Conservation (phyloP, 108 stramenopile species). For the Chaetoceros muelleri region DNA sequence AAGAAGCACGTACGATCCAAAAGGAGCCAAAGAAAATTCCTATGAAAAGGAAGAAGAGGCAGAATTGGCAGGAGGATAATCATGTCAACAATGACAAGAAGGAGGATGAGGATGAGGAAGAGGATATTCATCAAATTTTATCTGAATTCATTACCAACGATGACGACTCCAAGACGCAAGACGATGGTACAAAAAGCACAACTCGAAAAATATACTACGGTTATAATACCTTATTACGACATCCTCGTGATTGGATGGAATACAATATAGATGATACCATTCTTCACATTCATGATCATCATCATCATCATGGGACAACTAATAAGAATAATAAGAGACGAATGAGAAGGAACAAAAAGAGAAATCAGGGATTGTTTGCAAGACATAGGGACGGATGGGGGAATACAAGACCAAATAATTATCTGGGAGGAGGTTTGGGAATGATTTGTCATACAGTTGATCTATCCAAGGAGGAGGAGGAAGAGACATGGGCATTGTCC, state of each 20-base stretch:
- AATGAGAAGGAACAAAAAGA: conserved; percentile 14
- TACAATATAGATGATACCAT: conserved; percentile 8
- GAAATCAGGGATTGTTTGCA: conserved; percentile 47
- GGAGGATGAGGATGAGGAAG: conserved; percentile 13
- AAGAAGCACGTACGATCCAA: too few relatives aligned
- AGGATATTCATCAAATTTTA: conserved; percentile 40
- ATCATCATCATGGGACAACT: conserved; percentile 38
- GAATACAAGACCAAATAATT: conserved; percentile 48
- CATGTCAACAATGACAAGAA: conserved; percentile 10
- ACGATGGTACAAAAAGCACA: conserved; percentile 4
- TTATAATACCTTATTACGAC: conserved; percentile 11
- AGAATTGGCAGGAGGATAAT: background rate
- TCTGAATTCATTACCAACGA: conserved; percentile 38
- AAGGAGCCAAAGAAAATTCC: background rate
- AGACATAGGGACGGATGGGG: conserved; percentile 39
- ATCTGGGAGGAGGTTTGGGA: conserved; percentile 67
- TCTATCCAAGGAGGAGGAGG: background rate
- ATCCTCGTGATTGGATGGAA: conserved; percentile 7
- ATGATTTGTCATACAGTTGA: conserved; percentile 32
- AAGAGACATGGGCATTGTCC: background rate
- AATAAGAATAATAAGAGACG: conserved; percentile 7
- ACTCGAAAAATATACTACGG: background rate
- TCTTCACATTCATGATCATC: conserved; percentile 41
- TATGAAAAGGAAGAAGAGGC: background rate
- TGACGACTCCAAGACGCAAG: conserved; percentile 6